Evolutionary conservation across 176 grass and related monocot species (phyloP).

Genomic region (Juncus effusus): DNA sequence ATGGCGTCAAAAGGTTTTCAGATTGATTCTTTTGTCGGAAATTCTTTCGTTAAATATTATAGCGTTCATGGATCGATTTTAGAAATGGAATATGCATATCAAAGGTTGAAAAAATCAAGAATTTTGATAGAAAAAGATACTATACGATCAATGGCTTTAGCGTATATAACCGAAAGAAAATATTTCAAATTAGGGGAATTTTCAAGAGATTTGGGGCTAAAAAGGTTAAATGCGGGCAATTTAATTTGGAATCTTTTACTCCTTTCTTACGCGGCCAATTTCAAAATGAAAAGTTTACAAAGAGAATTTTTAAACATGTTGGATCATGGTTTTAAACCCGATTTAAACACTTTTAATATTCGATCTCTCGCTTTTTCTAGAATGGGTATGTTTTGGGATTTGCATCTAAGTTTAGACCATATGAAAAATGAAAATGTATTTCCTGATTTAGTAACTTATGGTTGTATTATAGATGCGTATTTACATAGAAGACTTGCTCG

Average conservation of each 20-base stretch:
- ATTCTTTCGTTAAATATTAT: slow-evolving; percentile 69
- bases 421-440: slow-evolving; percentile 59
- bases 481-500: slow-evolving; percentile 61
- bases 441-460: slow-evolving; percentile 76
- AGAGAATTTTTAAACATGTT: slow-evolving; percentile 85
- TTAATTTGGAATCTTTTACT: slow-evolving; percentile 81
- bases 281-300: slow-evolving; percentile 95
- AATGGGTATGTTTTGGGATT: slow-evolving; percentile 98
- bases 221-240: slow-evolving; percentile 52
- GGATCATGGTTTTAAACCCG: slow-evolving; percentile 47
- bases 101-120: slow-evolving; percentile 53
- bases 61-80: slow-evolving; percentile 50
- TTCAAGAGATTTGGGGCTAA: slow-evolving; percentile 44
- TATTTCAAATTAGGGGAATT: slow-evolving; percentile 77
- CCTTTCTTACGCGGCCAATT: slow-evolving; percentile 82
- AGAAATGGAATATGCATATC: slow-evolving; percentile 67
- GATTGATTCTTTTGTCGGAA: slow-evolving; percentile 52
- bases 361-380: slow-evolving; percentile 62
- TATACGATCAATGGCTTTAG: slow-evolving; percentile 48
- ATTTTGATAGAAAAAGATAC: slow-evolving; percentile 43
- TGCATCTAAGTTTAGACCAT: slow-evolving; percentile 75
- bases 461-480: slow-evolving; percentile 75
- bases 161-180: slow-evolving; percentile 56
- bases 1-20: slow-evolving; percentile 50
- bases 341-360: slow-evolving; percentile 87